Evolutionary conservation across 176 grass and related monocot genomes (phyloP).

Genomic region (Cenchrus fungigraminus): DNA sequence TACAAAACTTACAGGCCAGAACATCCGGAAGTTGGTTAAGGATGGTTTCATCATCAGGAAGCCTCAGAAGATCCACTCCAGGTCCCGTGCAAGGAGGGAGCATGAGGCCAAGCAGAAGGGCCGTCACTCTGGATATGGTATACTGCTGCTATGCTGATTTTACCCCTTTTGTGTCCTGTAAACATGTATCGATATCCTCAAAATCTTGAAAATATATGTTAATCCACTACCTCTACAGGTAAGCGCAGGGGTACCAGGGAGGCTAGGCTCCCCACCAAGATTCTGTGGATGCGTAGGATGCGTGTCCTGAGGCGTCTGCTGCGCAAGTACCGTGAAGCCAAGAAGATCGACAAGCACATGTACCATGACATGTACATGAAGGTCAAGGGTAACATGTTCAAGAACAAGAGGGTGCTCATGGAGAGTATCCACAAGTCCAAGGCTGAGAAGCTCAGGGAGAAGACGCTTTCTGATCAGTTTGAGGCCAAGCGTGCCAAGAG

Average conservation of each 20-base stretch:
- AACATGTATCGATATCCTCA: too few species aligned
- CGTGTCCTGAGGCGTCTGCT: not conserved
- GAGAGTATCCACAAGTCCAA: conserved; percentile 8
- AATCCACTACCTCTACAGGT: not conserved
- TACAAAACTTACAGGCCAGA: conserved; percentile 5
- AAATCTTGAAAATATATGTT: not conserved
- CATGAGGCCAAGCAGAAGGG: conserved; percentile 17
- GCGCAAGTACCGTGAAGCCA: not conserved
- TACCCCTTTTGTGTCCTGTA: not conserved
- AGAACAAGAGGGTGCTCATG: conserved; percentile 25
- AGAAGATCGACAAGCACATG: conserved; percentile 10
- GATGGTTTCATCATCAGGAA: conserved; percentile 36
- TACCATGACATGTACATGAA: conserved; percentile 9
- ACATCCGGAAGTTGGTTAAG: conserved; percentile 16
- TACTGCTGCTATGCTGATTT: not conserved
- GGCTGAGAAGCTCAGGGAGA: conserved; percentile 13
- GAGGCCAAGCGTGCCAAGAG: conserved; percentile 55
- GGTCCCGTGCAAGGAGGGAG: conserved; percentile 23
- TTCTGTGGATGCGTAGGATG: conserved; percentile 18
- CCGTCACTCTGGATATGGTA: conserved; percentile 3
- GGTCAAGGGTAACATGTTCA: not conserved
- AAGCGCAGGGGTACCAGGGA: conserved; percentile 16
- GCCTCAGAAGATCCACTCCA: conserved; percentile 35
- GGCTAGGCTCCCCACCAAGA: conserved; percentile 22
- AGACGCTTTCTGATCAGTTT: conserved; percentile 9